A percentile compares a stretch with the other conserved stretches of the same genome.
Evolutionary conservation across 495 filamentous ascomycete genomes (phyloP).

Genomic region (Penicillium angulare): DNA sequence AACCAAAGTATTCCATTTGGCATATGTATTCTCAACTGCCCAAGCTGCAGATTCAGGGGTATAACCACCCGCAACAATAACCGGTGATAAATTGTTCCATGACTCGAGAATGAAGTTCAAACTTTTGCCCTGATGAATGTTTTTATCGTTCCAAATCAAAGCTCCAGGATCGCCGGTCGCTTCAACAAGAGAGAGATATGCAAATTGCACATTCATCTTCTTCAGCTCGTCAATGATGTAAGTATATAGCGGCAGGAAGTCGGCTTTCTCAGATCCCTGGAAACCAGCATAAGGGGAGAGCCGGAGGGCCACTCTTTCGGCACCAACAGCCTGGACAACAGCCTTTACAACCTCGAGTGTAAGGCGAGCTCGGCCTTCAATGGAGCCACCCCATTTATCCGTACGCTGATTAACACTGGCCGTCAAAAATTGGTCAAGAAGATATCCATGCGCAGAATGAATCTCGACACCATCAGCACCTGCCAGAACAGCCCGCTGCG

Average conservation of each 20-base stretch:
- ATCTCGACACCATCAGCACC: slow-evolving; percentile 61
- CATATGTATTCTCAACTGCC: slow-evolving; percentile 34
- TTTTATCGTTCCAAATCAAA: neutral
- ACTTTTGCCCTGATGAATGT: slow-evolving; percentile 1
- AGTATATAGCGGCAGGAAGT: slow-evolving; percentile 6
- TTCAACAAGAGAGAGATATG: slow-evolving; percentile 8
- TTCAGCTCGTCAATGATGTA: slow-evolving; percentile 7
- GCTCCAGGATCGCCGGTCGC: slow-evolving; percentile 4
- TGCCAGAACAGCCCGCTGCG: slow-evolving; percentile 55
- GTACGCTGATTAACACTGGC: slow-evolving; percentile 53
- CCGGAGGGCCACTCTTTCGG: slow-evolving; percentile 30
- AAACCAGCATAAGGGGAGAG: slow-evolving; percentile 34
- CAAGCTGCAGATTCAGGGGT: slow-evolving; percentile 45
- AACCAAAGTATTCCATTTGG: slow-evolving; percentile 46
- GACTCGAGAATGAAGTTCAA: slow-evolving; percentile 32
- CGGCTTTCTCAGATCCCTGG: slow-evolving; percentile 6
- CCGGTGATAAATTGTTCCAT: slow-evolving; percentile 40
- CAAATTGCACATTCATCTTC: slow-evolving; percentile 6
- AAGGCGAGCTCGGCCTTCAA: slow-evolving; percentile 52
- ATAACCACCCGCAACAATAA: slow-evolving; percentile 61
- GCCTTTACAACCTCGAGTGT: slow-evolving; percentile 38
- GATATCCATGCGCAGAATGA: slow-evolving; percentile 60
- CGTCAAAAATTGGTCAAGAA: slow-evolving; percentile 63
- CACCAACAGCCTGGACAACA: slow-evolving; percentile 10
- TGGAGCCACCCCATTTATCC: slow-evolving; percentile 57